Conservation (phyloP, 768 basidiomycete genomes). For the Cystoderma amianthinum region DNA sequence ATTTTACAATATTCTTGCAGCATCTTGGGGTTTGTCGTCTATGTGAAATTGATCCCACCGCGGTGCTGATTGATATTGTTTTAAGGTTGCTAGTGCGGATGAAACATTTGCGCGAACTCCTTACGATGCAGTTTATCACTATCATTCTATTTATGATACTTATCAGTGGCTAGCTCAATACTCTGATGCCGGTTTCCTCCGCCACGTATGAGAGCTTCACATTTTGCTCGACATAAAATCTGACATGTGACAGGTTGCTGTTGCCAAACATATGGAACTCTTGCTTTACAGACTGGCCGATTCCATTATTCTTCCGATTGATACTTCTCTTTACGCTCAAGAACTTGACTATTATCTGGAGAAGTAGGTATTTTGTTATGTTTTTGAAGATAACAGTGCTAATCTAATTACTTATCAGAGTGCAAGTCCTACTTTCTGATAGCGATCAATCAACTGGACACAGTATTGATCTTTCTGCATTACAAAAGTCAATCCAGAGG, state of each 20-base stretch:
- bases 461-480: constrained; percentile 28
- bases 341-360: constrained; percentile 60
- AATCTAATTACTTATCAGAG: no score
- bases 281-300: constrained; percentile 54
- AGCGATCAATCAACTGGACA: constrained; percentile 9
- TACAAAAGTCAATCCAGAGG: constrained; percentile 38
- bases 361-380: no score
- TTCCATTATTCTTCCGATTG: constrained; percentile 61
- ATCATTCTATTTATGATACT: constrained; percentile 71
- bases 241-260: constrained; percentile 39
- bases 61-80: not conserved
- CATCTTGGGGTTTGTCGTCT: constrained; percentile 38
- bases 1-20: constrained; percentile 91
- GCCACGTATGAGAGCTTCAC: constrained; percentile 47
- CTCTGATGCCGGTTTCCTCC: constrained; percentile 69
- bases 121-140: constrained; percentile 66
- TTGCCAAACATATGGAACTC: constrained; percentile 63
- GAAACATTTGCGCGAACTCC: constrained; percentile 31
- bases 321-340: constrained; percentile 69
- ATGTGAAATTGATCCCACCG: no score
- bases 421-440: constrained; percentile 39
- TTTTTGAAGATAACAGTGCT: no score
- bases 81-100: constrained; percentile 35
- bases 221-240: not conserved
- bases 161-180: constrained; percentile 68